Percentiles rank a stretch among this genome's conserved stretches.
These are phyloP conservation scores for Incumbomyces lentus DNA, from an alignment of 2,329 filamentous ascomycete species.

Conservation along the genomic window DNA sequence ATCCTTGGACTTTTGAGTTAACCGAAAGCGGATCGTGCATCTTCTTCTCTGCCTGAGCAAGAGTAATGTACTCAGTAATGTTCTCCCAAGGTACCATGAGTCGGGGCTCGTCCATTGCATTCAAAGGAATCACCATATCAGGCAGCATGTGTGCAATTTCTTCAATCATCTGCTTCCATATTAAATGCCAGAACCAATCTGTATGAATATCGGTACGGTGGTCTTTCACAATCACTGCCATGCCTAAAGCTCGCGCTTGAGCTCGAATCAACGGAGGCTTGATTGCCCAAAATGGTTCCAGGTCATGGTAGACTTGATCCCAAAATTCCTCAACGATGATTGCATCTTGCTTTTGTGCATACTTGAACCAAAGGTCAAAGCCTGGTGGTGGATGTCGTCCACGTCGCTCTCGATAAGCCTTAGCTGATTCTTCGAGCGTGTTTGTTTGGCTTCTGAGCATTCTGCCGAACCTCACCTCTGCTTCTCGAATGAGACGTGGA, in stretches of 20 bases:
- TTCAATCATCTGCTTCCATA: slow-evolving; percentile 23
- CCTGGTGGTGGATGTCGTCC: slow-evolving; percentile 42
- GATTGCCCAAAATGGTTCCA: slow-evolving; percentile 41
- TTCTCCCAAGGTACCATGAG: slow-evolving; percentile 39
- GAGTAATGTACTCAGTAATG: slow-evolving; percentile 30
- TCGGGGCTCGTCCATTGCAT: slow-evolving; percentile 40
- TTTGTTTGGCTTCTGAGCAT: slow-evolving; percentile 27
- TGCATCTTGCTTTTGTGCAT: slow-evolving; percentile 32
- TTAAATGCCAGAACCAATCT: slow-evolving; percentile 7
- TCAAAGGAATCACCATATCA: slow-evolving; percentile 39
- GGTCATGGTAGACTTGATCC: slow-evolving; percentile 41
- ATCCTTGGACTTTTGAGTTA: not conserved
- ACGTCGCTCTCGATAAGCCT: slow-evolving; percentile 33
- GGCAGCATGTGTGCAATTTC: slow-evolving; percentile 31
- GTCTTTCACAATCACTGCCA: slow-evolving; percentile 3
- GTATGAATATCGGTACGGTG: not conserved
- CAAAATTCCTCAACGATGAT: slow-evolving; percentile 42
- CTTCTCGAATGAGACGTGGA: not conserved
- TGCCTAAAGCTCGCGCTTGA: slow-evolving; percentile 5
- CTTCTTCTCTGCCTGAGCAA: slow-evolving; percentile 18
- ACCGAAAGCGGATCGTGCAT: not conserved
- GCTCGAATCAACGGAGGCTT: slow-evolving; percentile 9
- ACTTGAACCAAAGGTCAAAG: slow-evolving; percentile 40
- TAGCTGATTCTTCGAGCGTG: slow-evolving; percentile 28
- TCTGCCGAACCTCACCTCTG: not conserved